Conservation (phyloP, 2,329 filamentous ascomycete genomes). For the Talaromyces islandicus region DNA sequence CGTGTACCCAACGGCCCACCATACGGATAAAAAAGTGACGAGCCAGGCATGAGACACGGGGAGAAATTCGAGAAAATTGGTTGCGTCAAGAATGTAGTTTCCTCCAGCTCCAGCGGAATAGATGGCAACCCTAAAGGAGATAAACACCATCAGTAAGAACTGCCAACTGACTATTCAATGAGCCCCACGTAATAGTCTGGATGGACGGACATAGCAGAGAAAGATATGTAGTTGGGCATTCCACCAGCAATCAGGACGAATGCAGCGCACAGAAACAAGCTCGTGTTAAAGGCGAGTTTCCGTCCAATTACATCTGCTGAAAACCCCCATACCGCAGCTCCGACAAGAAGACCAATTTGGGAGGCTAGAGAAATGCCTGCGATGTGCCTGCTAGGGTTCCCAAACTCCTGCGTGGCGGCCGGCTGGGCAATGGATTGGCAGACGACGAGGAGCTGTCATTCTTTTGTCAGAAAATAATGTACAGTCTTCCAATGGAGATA, state of each 20-base stretch:
- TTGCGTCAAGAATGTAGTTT: conserved; percentile 6
- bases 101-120: conserved; percentile 4
- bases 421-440: conserved; percentile 7
- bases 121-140: not conserved
- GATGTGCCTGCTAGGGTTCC: not conserved
- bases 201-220: conserved; percentile 5
- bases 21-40: conserved; percentile 2
- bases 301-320: conserved; percentile 4
- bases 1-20: conserved; percentile 6
- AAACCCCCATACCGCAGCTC: conserved; percentile 6
- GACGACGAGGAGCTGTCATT: conserved; percentile 1
- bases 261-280: conserved; percentile 3
- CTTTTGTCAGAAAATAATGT: too few species aligned
- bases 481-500: too few species aligned
- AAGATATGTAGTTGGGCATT: conserved; percentile 6
- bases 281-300: conserved; percentile 4
- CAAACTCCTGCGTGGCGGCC: conserved; percentile 1
- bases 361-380: conserved; percentile 3
- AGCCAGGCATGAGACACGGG: conserved; percentile 4
- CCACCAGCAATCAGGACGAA: conserved; percentile 7
- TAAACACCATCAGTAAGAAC: not conserved
- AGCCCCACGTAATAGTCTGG: not conserved
- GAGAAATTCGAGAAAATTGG: conserved; percentile 5
- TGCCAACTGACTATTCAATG: not conserved
- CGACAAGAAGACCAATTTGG: conserved; percentile 1